Conservation (phyloP, 805 yeast genomes). For the Yarrowia sp. region DNA sequence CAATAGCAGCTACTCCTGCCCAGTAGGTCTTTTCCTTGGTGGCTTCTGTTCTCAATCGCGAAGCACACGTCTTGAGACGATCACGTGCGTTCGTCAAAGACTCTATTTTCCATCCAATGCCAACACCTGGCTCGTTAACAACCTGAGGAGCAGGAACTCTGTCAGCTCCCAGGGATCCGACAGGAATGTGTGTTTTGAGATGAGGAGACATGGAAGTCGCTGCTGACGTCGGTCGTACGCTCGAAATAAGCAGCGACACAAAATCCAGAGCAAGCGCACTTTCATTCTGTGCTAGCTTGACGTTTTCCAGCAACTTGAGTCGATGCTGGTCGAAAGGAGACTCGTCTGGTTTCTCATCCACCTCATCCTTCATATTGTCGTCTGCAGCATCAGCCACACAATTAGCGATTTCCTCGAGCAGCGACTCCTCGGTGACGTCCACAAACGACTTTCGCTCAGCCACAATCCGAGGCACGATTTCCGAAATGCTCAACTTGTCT, state of each 20-base stretch:
- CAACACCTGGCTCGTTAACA: conserved; percentile 53
- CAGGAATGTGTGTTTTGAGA: conserved; percentile 72
- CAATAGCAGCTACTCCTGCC: conserved; percentile 58
- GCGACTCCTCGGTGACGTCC: conserved; percentile 62
- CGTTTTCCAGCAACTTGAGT: conserved; percentile 44
- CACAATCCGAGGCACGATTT: conserved; percentile 64
- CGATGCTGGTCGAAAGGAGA: conserved; percentile 45
- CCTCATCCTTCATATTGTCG: conserved; percentile 22
- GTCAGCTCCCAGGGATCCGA: conserved; percentile 67
- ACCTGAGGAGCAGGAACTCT: conserved; percentile 43
- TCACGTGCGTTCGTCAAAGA: conserved; percentile 64
- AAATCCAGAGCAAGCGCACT: conserved; percentile 87
- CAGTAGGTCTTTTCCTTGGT: conserved; percentile 71
- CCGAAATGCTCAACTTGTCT: conserved; percentile 44
- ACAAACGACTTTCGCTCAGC: conserved; percentile 66
- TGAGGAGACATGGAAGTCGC: conserved; percentile 87
- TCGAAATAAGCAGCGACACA: conserved; percentile 79
- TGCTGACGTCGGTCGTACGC: conserved; percentile 84
- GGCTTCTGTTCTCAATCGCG: conserved; percentile 61
- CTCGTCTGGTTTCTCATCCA: conserved; percentile 41
- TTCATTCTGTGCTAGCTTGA: conserved; percentile 77
- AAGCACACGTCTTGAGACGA: conserved; percentile 60
- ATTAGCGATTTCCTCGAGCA: conserved; percentile 55
- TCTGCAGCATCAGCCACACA: conserved; percentile 41
- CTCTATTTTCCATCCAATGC: conserved; percentile 85